Percentiles rank a stretch among this genome's conserved stretches.
Conservation (phyloP, 2,329 filamentous ascomycete genomes). For the Aspergillus pseudoterreus region DNA sequence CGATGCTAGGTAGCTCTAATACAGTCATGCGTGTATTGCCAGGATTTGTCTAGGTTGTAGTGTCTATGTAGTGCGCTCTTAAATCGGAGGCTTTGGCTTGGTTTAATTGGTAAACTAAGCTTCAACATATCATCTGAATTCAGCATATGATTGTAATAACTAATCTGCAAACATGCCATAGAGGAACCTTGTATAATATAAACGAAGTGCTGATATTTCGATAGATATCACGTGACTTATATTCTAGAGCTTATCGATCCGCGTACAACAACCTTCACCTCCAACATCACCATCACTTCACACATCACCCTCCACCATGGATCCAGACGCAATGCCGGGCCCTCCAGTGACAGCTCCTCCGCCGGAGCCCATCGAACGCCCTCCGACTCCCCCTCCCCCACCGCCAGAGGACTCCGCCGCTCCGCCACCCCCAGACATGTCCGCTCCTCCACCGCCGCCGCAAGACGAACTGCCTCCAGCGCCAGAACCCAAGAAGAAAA, state of each 20-base stretch:
- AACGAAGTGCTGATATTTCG: too few relatives aligned
- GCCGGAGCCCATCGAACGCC: conserved; percentile 33
- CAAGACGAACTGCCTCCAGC: conserved; percentile 33
- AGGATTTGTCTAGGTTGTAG: not conserved
- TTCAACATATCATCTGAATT: too few relatives aligned
- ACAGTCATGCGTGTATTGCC: not conserved
- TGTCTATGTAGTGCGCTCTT: not conserved
- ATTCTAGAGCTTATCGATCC: not conserved
- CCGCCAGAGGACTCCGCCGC: conserved; percentile 34
- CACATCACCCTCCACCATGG: conserved; percentile 24
- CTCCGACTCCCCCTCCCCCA: conserved; percentile 39
- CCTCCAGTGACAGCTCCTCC: conserved; percentile 30
- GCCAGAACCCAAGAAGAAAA: conserved; percentile 51
- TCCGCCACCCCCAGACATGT: conserved; percentile 39
- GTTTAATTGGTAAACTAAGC: too few relatives aligned
- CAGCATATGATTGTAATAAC: too few relatives aligned
- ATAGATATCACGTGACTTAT: too few relatives aligned
- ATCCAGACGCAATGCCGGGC: conserved; percentile 26
- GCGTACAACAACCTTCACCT: not conserved
- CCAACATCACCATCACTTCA: not conserved
- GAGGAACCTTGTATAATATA: too few relatives aligned
- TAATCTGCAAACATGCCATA: too few relatives aligned
- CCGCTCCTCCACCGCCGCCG: conserved; percentile 40
- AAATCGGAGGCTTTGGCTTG: not conserved
- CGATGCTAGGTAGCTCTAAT: conserved; percentile 14